Conservation (phyloP, 2,329 filamentous ascomycete genomes). For the Talaromyces rugulosus region DNA sequence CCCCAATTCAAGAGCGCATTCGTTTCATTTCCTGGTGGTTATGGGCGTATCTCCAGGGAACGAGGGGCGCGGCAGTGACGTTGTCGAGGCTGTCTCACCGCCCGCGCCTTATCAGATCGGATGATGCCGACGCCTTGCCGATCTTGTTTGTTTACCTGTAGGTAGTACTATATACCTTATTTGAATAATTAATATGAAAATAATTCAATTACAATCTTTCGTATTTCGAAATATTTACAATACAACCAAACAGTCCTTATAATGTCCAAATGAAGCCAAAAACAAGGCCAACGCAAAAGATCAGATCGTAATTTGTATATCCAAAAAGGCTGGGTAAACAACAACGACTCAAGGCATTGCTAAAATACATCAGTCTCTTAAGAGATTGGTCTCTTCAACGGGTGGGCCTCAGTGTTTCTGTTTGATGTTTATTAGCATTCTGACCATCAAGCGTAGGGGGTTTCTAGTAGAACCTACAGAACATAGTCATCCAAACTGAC, state of each 20-base stretch:
- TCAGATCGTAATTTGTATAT: background rate
- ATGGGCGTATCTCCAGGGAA: constrained; percentile 16
- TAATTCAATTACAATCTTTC: background rate
- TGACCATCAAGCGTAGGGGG: background rate
- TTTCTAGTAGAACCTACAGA: constrained; percentile 32
- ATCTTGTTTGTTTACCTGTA: background rate
- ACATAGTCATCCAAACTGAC: constrained; percentile 46
- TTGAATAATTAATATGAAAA: no score
- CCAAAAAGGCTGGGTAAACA: background rate
- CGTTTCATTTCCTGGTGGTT: constrained; percentile 29
- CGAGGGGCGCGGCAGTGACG: constrained; percentile 13
- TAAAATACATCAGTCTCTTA: background rate
- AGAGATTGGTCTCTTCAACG: constrained; percentile 20
- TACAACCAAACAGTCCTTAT: background rate
- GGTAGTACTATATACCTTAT: no score
- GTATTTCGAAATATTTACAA: background rate
- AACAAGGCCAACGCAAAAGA: background rate
- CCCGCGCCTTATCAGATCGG: constrained; percentile 10
- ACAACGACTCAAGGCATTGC: background rate
- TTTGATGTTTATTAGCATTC: constrained; percentile 12
- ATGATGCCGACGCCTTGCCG: background rate
- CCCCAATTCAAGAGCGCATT: constrained; percentile 21
- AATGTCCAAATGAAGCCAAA: background rate
- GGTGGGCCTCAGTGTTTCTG: constrained; percentile 33
- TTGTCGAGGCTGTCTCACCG: constrained; percentile 7